A percentile compares a stretch with the other conserved stretches of the same genome.
phyloP scores from a whole-genome alignment of 2,329 filamentous ascomycete species.

The Stachybotrys elegans region DNA sequence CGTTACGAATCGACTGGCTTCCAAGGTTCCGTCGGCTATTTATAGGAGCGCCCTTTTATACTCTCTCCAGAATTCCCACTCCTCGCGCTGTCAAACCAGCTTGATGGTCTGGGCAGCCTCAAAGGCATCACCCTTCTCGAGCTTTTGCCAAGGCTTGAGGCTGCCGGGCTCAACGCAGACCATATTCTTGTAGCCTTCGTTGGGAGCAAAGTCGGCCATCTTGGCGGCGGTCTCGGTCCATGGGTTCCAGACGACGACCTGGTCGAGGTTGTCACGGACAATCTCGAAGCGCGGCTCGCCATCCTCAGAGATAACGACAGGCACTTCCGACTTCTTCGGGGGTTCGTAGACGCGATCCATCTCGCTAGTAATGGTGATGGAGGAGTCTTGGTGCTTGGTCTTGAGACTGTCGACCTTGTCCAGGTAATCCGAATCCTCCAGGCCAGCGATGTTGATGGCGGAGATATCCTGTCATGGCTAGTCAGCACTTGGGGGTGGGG shows the following conservation, averaged over 20 bases:
- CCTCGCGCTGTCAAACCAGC: slow-evolving; percentile 22
- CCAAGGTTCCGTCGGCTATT: no score
- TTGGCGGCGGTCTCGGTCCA: slow-evolving; percentile 79
- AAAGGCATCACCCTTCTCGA: slow-evolving; percentile 72
- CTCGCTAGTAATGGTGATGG: slow-evolving; percentile 69
- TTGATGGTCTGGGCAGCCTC: slow-evolving; percentile 56
- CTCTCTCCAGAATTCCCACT: background rate
- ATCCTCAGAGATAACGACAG: slow-evolving; percentile 56
- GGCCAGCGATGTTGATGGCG: slow-evolving; percentile 65
- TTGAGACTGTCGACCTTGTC: slow-evolving; percentile 74
- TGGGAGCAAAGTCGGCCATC: slow-evolving; percentile 83
- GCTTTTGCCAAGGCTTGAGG: slow-evolving; percentile 74
- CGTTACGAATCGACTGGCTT: no score
- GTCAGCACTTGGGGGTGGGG: background rate
- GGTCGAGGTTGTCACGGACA: slow-evolving; percentile 75
- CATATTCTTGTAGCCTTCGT: slow-evolving; percentile 90
- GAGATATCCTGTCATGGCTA: slow-evolving; percentile 68
- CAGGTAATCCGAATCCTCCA: slow-evolving; percentile 69
- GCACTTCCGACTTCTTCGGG: slow-evolving; percentile 51
- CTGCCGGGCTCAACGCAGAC: slow-evolving; percentile 88
- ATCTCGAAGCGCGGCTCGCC: slow-evolving; percentile 66
- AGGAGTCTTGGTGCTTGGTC: slow-evolving; percentile 59
- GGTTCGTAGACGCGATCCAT: slow-evolving; percentile 86
- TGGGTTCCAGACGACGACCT: slow-evolving; percentile 96
- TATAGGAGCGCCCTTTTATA: slow-evolving; percentile 2